Conservation (phyloP, 2,329 filamentous ascomycete species). For the Ascochyta pisi region DNA sequence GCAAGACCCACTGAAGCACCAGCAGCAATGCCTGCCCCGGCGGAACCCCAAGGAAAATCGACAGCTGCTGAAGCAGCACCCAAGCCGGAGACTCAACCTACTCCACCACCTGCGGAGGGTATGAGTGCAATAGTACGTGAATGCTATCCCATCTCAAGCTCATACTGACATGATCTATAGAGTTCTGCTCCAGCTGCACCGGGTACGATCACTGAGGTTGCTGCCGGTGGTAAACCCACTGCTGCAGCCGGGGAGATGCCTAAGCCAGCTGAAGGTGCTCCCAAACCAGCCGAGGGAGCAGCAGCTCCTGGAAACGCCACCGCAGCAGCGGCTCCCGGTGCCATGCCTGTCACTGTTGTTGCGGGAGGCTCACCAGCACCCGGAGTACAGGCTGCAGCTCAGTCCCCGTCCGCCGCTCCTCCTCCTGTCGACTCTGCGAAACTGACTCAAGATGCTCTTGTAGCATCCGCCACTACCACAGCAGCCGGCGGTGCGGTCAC, state of each 20-base stretch:
- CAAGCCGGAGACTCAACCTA: conserved; percentile 13
- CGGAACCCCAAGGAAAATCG: conserved; percentile 2
- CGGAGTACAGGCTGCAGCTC: conserved; percentile 16
- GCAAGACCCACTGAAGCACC: conserved; percentile 9
- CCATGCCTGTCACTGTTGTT: conserved; percentile 22
- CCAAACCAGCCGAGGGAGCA: background rate
- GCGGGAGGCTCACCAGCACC: conserved; percentile 21
- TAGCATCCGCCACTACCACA: conserved; percentile 28
- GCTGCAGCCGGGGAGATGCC: background rate
- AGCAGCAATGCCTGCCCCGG: conserved; percentile 15
- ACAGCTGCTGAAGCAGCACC: conserved; percentile 3
- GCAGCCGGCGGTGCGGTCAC: conserved; percentile 25
- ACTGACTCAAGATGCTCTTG: conserved; percentile 29
- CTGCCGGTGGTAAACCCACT: conserved; percentile 4
- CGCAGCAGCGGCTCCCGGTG: conserved; percentile 17
- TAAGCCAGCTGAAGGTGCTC: background rate
- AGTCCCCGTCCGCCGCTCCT: conserved; percentile 17
- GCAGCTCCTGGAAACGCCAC: conserved; percentile 2
- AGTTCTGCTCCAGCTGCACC: conserved; percentile 1
- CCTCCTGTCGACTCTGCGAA: conserved; percentile 29
- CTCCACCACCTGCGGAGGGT: conserved; percentile 8
- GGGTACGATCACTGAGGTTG: conserved; percentile 18
- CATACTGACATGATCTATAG: conserved; percentile 1
- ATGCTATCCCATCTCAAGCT: too few relatives aligned
- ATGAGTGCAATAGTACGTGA: conserved; percentile 25